Evolutionary conservation across 257 asterid species (phyloP).

Genomic region (Thymus mandschuricus): DNA sequence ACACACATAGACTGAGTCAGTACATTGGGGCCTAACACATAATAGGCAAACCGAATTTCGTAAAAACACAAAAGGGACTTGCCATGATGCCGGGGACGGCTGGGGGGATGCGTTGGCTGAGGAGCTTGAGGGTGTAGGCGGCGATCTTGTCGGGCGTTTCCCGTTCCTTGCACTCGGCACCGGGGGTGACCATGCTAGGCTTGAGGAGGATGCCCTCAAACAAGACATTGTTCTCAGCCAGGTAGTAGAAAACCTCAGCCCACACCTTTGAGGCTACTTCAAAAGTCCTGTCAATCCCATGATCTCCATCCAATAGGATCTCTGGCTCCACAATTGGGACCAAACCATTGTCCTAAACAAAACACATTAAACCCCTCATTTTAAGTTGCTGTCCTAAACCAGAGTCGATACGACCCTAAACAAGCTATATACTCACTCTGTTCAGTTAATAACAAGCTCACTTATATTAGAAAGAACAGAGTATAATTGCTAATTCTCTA

Average conservation of each 20-base stretch:
- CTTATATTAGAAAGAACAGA: too few relatives aligned
- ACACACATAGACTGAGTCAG: too few relatives aligned
- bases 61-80: not conserved
- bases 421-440: too few relatives aligned
- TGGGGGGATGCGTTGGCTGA: slow-evolving; percentile 54
- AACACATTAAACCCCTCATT: slow-evolving; percentile 4
- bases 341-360: slow-evolving; percentile 71
- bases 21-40: too few relatives aligned
- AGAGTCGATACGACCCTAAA: not conserved
- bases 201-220: slow-evolving; percentile 90
- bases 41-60: not conserved
- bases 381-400: not conserved
- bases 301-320: slow-evolving; percentile 83
- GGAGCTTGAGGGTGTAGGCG: slow-evolving; percentile 77
- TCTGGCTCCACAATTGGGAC: slow-evolving; percentile 98
- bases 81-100: slow-evolving; percentile 50
- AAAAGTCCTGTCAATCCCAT: slow-evolving; percentile 78
- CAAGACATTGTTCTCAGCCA: slow-evolving; percentile 83
- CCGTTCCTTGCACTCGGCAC: slow-evolving; percentile 77
- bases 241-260: slow-evolving; percentile 94
- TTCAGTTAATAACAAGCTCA: too few relatives aligned
- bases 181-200: slow-evolving; percentile 99
- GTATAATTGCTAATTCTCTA: too few relatives aligned
- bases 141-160: slow-evolving; percentile 79
- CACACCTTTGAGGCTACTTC: slow-evolving; percentile 85